Evolutionary conservation across 2,329 filamentous ascomycete genomes (phyloP), one percentile per base, ranked within the genome.

Genomic region (Penicillium polonicum): DNA sequence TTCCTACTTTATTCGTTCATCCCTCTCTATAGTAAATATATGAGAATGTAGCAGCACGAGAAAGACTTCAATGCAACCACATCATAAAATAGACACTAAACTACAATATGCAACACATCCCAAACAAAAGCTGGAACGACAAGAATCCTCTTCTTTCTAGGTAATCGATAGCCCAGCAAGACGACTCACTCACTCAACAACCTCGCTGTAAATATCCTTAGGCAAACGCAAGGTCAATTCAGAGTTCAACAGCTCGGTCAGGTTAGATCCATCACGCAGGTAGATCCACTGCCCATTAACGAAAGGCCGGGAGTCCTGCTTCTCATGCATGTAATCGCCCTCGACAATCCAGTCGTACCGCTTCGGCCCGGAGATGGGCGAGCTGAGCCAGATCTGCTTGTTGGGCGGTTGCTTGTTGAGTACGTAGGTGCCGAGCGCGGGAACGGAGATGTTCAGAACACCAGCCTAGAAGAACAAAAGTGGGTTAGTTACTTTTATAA

Each of bases 341-440:
- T 74, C 71, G 15, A 92, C 74, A 55, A 96, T 89, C 84, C 90
- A 99, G 75, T 97, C 92, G 79, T 88, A 99, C 58, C 93, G 88
- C 78, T 97, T 97, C 15, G 94, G 94, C 0, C 94, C 94, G 6
- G 90, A 92, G 53, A 91, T 80, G 4, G 94, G 94, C 43, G 91
- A 96, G 38, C 91, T 94, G 45, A 97, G 85, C 94, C 94, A 99
- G 71, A 99, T 96, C 73, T 88, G 94, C 81, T 92, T 94, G 82
- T 97, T 97, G 21, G 93, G 92, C 0, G 94, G 94, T 76, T 99
- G 94, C 77, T 99, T 99, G 84, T 99, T 99, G 78, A 99, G 84
- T 59, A 99, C 90, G 72, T 95, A 99, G 31, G 86, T 93, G 61
- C 92, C 92, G 50, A 85, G 80, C 13, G 82, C 79, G 1, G 86